Evolutionary conservation across 345 rosid species (phyloP), one percentile per base, ranked within the genome.

Genomic region (Hibiscus mutabilis): DNA sequence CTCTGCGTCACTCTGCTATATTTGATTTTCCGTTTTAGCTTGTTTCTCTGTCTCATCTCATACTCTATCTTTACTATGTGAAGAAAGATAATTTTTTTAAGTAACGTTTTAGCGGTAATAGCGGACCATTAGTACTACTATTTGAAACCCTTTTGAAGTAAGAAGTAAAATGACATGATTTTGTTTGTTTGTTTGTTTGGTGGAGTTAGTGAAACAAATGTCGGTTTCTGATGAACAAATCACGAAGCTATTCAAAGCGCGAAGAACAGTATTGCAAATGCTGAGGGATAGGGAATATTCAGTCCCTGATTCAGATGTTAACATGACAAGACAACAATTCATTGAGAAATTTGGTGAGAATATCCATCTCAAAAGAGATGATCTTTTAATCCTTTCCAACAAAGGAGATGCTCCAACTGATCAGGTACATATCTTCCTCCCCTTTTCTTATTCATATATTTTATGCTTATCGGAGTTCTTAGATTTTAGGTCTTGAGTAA

Each of bases 211-310:
- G 40, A 70, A 58, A 62, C 52, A 56, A 13, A 81, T 79, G 84
- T 59, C 84, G 11, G 76, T 73, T 4, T 47, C 56, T 14, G 86
- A 85, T 2, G 87, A 82, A 47, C 86, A 82, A 76, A 77, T 85
- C 74, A 82, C 87, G 4, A 85, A 73, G 75, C 67, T 80, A n/a
- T 87, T 77, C 75, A 85, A 79, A 75, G 82, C 80, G 4, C 85
- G 86, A 13, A 82, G 82, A 16, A 87, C 89, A 8, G 85, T 81
- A 5, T 16, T 87, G 59, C 80, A 87, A 75, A 87, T 87, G 89
- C 85, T 87, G 24, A 82, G 73, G 60, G 91, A 87, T 69, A 76
- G 91, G 63, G 86, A 87, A 21, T 87, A 82, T 69, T 61, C 6
- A 1, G 76, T 87, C 14, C 77, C 82, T 57, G 75, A 79, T 6